These are phyloP conservation scores for Collybiopsis luxurians DNA, from an alignment of 768 basidiomycete genomes.

Conservation along the genomic window DNA sequence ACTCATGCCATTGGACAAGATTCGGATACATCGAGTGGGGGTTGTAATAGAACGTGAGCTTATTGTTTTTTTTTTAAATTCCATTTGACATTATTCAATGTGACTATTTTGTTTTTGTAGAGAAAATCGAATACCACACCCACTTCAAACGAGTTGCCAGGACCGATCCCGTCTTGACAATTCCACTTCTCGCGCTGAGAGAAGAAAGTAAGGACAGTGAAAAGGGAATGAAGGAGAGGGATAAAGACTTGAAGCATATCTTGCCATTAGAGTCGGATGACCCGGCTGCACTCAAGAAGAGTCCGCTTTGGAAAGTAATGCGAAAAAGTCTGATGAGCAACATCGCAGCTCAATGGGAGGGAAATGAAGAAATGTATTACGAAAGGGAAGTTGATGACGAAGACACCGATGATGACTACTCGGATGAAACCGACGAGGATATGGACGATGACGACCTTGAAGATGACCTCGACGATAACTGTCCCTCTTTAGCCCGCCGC, in stretches of 20 bases:
- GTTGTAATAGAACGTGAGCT: conserved; percentile 75
- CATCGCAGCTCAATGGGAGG: background rate
- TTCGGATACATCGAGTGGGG: conserved; percentile 73
- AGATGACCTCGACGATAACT: no score
- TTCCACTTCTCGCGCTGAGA: conserved; percentile 32
- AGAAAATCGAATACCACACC: conserved; percentile 80
- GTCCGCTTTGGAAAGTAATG: conserved; percentile 59
- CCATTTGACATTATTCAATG: background rate
- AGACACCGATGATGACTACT: background rate
- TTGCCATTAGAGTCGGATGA: conserved; percentile 79
- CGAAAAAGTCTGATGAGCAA: conserved; percentile 11
- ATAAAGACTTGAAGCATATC: conserved; percentile 55
- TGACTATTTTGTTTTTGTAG: conserved; percentile 33
- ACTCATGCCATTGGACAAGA: conserved; percentile 79
- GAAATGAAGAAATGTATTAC: background rate
- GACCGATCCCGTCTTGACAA: conserved; percentile 52
- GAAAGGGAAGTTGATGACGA: background rate
- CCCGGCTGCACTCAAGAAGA: conserved; percentile 55
- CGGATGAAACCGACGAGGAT: no score
- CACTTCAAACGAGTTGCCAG: conserved; percentile 65
- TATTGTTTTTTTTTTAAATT: background rate
- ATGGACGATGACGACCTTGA: background rate
- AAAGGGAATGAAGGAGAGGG: no score
- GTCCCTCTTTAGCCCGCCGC: no score
- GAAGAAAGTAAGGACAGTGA: conserved; percentile 36